Evolutionary conservation across 805 yeast genomes (phyloP), one percentile per base, ranked within the genome.

Genomic region (Candida multigemmis): DNA sequence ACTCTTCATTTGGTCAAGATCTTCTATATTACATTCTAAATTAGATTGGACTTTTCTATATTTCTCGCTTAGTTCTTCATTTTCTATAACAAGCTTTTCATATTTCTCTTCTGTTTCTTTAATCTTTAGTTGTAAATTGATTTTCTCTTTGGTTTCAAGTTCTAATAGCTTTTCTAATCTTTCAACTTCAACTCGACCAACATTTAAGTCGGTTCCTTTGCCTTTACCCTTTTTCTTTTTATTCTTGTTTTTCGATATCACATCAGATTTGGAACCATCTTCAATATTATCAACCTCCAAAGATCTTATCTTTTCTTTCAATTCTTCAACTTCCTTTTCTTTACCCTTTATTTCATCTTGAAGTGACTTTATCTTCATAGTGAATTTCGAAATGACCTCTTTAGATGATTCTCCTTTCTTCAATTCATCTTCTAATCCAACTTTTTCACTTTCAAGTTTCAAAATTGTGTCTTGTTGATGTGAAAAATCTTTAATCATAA

Each of bases 1-100:
- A 32, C 85, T 96, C 41, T 76, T 71, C 27, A 81, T 60, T 27
- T 62, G 66, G 24, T 74, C 85, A 11, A 85, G 55, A 42, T 86
- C 94, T 29, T 73, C 81, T 8, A 44, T 32, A 33, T 74, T 74
- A 6, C 43, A 24, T 18, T 48, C 52, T n/a, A 73, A 31, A 6
- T 53, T 49, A 3, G 37, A 28, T 16, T 47, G 55, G 4, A 54
- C 17, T 4, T 24, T 22, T 21, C 32, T 30, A 21, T 46, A 26
- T 14, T 41, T 40, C 7, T 23, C 26, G 7, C 40, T 35, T 3
- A 53, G 28, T 7, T 43, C 43, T 9, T 23, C 42, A 31, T 23
- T 42, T 23, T 24, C 31, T 23, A 29, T 18, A 22, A 17, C 12
- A 5, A 17, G 11, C n/a, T 19, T 11, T 20, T 49, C 46, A 26